Evolutionary conservation across 2,329 filamentous ascomycete genomes (phyloP).

Genomic region (Colletotrichum sp.): DNA sequence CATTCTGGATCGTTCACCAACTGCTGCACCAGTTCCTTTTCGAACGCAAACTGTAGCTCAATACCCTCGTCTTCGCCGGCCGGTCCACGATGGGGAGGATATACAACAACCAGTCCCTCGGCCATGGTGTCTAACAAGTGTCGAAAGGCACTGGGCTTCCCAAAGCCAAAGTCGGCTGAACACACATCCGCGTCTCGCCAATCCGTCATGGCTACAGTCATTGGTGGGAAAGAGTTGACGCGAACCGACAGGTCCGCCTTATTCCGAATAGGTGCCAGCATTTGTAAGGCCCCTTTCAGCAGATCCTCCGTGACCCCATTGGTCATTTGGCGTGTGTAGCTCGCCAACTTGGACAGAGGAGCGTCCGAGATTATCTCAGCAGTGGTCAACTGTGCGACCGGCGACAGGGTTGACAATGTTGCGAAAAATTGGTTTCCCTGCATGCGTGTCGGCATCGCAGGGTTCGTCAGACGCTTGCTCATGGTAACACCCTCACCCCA

Average conservation of each 20-base stretch:
- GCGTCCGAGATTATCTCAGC: constrained; percentile 39
- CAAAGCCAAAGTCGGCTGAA: constrained; percentile 41
- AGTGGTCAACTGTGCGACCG: constrained; percentile 31
- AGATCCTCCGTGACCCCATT: constrained; percentile 35
- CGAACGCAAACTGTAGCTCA: constrained; percentile 37
- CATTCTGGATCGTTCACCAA: constrained; percentile 39
- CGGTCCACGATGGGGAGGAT: constrained; percentile 31
- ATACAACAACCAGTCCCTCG: constrained; percentile 31
- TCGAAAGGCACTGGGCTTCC: constrained; percentile 33
- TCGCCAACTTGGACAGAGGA: constrained; percentile 37
- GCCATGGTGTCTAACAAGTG: constrained; percentile 35
- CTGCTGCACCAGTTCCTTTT: constrained; percentile 33
- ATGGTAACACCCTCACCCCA: constrained; percentile 46
- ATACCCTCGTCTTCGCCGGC: constrained; percentile 37
- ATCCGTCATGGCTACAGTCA: constrained; percentile 39
- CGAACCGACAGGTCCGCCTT: constrained; percentile 38
- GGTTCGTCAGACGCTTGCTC: constrained; percentile 37
- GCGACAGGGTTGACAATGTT: constrained; percentile 27
- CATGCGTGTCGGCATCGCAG: constrained; percentile 34
- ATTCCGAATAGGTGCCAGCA: constrained; percentile 38
- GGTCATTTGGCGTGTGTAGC: constrained; percentile 41
- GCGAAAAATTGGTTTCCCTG: constrained; percentile 40
- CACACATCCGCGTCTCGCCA: constrained; percentile 35
- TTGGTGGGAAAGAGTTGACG: constrained; percentile 38
- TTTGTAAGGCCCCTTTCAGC: constrained; percentile 31